Conservation (phyloP, 192 early-diverging fungal genomes). For the Backusella mclennaniae region DNA sequence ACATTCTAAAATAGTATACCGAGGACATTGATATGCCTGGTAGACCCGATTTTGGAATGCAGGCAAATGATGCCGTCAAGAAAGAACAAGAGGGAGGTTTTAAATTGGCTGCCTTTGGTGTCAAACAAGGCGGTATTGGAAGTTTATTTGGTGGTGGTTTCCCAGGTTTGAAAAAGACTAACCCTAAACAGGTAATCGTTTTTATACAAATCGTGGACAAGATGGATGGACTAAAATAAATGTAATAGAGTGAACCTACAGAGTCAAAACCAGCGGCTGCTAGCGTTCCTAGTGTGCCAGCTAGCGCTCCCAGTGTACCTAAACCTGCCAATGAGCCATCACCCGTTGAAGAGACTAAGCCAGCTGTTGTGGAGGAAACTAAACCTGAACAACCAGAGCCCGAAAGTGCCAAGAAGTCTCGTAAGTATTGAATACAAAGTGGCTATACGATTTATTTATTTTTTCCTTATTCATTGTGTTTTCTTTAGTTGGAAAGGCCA, state of each 20-base stretch:
- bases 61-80: not conserved
- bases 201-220: not conserved
- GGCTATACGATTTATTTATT: too few species aligned
- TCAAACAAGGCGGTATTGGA: slow-evolving; percentile 78
- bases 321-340: not conserved
- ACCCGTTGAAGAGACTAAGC: not conserved
- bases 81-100: slow-evolving; percentile 33
- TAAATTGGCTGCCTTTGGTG: slow-evolving; percentile 74
- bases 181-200: not conserved
- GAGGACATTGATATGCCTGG: slow-evolving; percentile 37
- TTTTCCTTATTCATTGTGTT: too few species aligned
- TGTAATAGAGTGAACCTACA: not conserved
- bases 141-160: slow-evolving; percentile 71
- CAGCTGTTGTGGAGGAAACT: not conserved
- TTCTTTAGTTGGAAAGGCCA: slow-evolving; percentile 33
- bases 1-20: slow-evolving; percentile 10
- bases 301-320: not conserved
- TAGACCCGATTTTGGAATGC: slow-evolving; percentile 17
- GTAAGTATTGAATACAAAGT: not conserved
- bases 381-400: not conserved
- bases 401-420: not conserved
- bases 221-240: not conserved
- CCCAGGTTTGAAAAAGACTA: slow-evolving; percentile 64
- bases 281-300: not conserved
- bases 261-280: not conserved